A percentile compares a stretch with the other conserved stretches of the same genome.
Conservation (phyloP, 345 rosid genomes). For the Eucalyptus lansdowneana region DNA sequence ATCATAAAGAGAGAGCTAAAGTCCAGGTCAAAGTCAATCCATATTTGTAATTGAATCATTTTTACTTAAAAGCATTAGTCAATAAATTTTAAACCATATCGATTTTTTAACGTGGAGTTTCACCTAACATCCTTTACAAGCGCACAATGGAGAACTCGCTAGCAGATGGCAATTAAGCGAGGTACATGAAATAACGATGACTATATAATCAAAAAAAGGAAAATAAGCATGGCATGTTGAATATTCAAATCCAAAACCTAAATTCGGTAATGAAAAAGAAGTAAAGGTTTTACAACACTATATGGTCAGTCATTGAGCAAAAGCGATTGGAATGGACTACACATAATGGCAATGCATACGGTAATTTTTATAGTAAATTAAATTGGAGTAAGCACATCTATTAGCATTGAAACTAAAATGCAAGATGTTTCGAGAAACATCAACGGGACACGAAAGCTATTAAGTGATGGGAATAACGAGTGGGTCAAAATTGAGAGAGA, state of each 20-base stretch:
- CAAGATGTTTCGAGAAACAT: not conserved
- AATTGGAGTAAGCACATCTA: not conserved
- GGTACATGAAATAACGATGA: not conserved
- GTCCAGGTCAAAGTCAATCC: not conserved
- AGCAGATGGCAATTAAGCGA: not conserved
- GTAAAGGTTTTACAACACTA: not conserved
- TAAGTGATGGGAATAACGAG: no score
- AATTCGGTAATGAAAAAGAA: not conserved
- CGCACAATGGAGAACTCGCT: not conserved
- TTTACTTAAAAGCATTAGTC: no score
- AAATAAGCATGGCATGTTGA: not conserved
- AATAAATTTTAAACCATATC: no score
- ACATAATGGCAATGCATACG: not conserved
- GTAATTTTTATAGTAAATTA: no score
- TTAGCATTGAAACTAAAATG: not conserved
- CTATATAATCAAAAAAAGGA: not conserved
- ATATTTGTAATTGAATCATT: not conserved
- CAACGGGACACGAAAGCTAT: no score
- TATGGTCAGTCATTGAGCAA: not conserved
- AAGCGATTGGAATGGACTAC: not conserved
- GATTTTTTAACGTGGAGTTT: not conserved
- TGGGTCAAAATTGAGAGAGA: no score
- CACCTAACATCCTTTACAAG: not conserved
- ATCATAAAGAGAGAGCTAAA: no score
- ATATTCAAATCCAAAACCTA: not conserved